Evolutionary conservation across 192 early-diverging fungal genomes (phyloP).

Genomic region (Podila minutissima): DNA sequence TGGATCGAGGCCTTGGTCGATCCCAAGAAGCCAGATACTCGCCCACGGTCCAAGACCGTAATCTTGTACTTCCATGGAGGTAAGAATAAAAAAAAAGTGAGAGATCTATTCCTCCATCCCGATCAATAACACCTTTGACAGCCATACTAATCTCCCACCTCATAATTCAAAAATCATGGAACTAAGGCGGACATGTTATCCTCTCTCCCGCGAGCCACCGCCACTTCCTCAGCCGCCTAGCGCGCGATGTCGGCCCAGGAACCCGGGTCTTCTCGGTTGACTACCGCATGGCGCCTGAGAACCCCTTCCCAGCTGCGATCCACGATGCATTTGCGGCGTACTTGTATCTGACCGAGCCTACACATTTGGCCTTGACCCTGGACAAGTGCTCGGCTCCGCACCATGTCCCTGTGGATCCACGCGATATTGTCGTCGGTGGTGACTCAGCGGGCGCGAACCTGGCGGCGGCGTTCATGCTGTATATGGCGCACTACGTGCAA

Average conservation of each 20-base stretch:
- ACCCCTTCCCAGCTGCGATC: slow-evolving; percentile 84
- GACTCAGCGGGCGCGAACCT: slow-evolving; percentile 79
- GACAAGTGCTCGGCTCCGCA: neutral
- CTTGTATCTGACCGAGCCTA: slow-evolving; percentile 65
- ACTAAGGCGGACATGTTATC: slow-evolving; percentile 20
- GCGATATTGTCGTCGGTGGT: slow-evolving; percentile 70
- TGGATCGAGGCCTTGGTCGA: slow-evolving; percentile 26
- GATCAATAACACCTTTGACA: neutral
- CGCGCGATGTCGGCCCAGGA: slow-evolving; percentile 31
- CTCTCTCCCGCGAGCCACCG: slow-evolving; percentile 30
- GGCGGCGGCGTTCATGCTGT: slow-evolving; percentile 54
- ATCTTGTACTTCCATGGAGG: slow-evolving; percentile 37
- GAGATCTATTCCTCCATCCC: neutral
- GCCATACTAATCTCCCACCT: neutral
- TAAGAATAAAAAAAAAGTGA: neutral
- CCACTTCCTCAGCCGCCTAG: slow-evolving; percentile 9
- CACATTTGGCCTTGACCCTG: slow-evolving; percentile 52
- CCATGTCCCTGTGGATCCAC: slow-evolving; percentile 52
- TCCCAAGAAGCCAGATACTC: slow-evolving; percentile 7
- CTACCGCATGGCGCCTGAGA: slow-evolving; percentile 86
- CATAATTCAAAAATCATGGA: neutral
- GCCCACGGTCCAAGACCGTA: slow-evolving; percentile 16
- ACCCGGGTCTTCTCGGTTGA: slow-evolving; percentile 57
- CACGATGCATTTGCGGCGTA: slow-evolving; percentile 86
- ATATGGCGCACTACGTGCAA: slow-evolving; percentile 32